These are phyloP conservation scores for Tulasnella sp. DNA, from an alignment of 768 basidiomycete species.

Conservation along the genomic window DNA sequence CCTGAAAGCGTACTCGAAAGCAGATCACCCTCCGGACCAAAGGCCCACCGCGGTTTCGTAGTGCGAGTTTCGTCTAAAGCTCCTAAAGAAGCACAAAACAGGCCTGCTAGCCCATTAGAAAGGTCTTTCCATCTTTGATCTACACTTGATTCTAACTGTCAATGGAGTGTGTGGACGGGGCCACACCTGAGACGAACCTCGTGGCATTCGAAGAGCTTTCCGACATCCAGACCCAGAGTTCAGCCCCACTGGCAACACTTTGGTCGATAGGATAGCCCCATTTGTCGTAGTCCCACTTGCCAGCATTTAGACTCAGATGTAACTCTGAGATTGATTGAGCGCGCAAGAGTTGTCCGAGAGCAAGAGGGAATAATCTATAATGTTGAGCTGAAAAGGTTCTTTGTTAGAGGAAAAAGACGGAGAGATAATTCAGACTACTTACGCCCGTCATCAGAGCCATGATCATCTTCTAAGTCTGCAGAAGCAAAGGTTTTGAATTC, in stretches of 20 bases:
- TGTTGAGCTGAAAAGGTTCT: conserved; percentile 60
- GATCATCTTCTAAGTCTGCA: conserved; percentile 49
- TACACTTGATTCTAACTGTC: conserved; percentile 45
- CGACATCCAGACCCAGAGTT: conserved; percentile 91
- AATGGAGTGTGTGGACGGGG: neutral
- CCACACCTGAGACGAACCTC: conserved; percentile 14
- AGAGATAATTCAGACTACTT: conserved; percentile 35
- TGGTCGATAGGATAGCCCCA: conserved; percentile 80
- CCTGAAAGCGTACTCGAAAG: conserved; percentile 37
- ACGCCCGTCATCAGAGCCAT: conserved; percentile 48
- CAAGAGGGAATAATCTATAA: conserved; percentile 80
- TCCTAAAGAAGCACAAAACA: conserved; percentile 91
- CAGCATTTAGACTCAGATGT: conserved; percentile 85
- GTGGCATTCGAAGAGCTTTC: conserved; percentile 39
- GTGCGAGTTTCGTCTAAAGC: conserved; percentile 72
- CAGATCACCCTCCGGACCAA: conserved; percentile 57
- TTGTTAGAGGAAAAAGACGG: neutral
- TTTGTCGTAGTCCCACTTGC: conserved; percentile 81
- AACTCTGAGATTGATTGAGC: conserved; percentile 84
- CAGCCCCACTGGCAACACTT: conserved; percentile 79
- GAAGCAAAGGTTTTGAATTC: conserved; percentile 67
- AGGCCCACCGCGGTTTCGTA: conserved; percentile 59
- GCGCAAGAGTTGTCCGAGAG: conserved; percentile 80
- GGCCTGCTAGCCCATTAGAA: conserved; percentile 82
- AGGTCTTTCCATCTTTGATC: conserved; percentile 80